Base-by-base conservation (phyloP, 352 stramenopile genomes). In the Globisporangium splendens region DNA sequence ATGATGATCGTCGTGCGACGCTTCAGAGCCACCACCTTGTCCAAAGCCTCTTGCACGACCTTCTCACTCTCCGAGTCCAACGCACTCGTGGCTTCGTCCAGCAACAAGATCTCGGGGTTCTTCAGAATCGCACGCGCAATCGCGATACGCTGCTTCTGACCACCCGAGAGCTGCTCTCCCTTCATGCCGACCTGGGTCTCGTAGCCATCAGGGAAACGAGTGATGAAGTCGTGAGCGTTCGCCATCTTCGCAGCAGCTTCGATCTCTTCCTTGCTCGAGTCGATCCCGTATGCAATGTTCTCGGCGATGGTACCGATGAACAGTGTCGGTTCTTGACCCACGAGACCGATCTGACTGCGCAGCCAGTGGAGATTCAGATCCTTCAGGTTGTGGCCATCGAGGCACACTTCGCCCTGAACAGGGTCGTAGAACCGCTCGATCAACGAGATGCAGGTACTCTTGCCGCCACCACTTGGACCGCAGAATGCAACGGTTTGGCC, bases 371-470 rank as follows among this genome's bases (percentile, higher is more conserved):
- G 42, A 54, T 92, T 86, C 10, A 91, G 50, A 31, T 78, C 63
- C 50, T 44, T 51, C 22, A 93, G 66, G 50, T 87, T 59, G 57
- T 63, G 56, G 42, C 78, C 89, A 69, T 95, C 78, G 50, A 95
- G 73, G 2, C 69, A 56, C 15, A 97, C 63, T n/a, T 50, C 35
- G 21, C 90, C 90, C 31, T 62, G 49, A 43, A 63, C 68, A 6
- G 81, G 77, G 52, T 89, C 74, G 62, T 97, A 97, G 55, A 97
- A 96, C 18, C 87, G 59, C 51, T 91, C 61, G 17, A 96, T 59
- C 47, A 97, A 65, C 31, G 57, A 46, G 35, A 63, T 56, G 54
- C 96, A 44, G 1, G 57, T 63, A 31, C 24, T 31, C 24, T 31
- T 31, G 24, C 24, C 24, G 5, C 24, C 24, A 31, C 24, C 24